These are phyloP conservation scores for Craterostigma plantagineum DNA, from an alignment of 257 asterid species.

Conservation along the genomic window DNA sequence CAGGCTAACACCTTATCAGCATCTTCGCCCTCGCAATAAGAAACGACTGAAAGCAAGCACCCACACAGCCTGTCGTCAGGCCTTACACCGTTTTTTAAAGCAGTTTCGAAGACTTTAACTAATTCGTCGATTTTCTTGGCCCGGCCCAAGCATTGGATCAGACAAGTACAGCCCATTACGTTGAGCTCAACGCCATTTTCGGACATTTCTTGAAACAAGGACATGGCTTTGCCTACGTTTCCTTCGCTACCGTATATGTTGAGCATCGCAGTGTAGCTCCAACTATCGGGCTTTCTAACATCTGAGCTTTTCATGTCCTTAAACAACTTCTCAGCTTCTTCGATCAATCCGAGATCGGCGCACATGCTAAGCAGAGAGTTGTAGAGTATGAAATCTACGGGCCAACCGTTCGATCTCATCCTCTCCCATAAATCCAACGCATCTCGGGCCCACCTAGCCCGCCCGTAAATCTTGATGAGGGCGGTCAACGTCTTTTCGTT, in stretches of 20 bases:
- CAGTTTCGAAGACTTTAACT: slow-evolving; percentile 38
- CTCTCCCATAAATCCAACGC: slow-evolving; percentile 82
- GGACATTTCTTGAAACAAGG: slow-evolving; percentile 57
- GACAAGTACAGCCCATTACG: slow-evolving; percentile 90
- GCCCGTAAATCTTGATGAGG: slow-evolving; percentile 73
- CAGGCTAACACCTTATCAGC: slow-evolving; percentile 50
- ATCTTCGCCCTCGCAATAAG: slow-evolving; percentile 48
- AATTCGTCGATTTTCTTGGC: slow-evolving; percentile 58
- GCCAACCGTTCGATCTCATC: slow-evolving; percentile 74
- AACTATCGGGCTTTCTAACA: slow-evolving; percentile 49
- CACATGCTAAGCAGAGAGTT: slow-evolving; percentile 86
- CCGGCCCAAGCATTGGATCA: slow-evolving; percentile 75
- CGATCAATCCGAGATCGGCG: slow-evolving; percentile 87
- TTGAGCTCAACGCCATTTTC: slow-evolving; percentile 34
- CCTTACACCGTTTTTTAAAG: slow-evolving; percentile 43
- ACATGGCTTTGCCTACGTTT: slow-evolving; percentile 63
- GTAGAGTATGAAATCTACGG: slow-evolving; percentile 68
- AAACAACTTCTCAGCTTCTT: slow-evolving; percentile 62
- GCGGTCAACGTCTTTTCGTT: slow-evolving; percentile 72
- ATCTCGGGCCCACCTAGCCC: slow-evolving; percentile 87
- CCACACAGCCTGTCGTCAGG: slow-evolving; percentile 86
- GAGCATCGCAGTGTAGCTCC: slow-evolving; percentile 88
- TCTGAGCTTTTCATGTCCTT: slow-evolving; percentile 61
- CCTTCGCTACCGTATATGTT: slow-evolving; percentile 79
- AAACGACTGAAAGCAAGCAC: slow-evolving; percentile 63